These are phyloP conservation scores for Arthrobotrys sphaeroides DNA, from an alignment of 2,329 filamentous ascomycete genomes.

Conservation along the genomic window DNA sequence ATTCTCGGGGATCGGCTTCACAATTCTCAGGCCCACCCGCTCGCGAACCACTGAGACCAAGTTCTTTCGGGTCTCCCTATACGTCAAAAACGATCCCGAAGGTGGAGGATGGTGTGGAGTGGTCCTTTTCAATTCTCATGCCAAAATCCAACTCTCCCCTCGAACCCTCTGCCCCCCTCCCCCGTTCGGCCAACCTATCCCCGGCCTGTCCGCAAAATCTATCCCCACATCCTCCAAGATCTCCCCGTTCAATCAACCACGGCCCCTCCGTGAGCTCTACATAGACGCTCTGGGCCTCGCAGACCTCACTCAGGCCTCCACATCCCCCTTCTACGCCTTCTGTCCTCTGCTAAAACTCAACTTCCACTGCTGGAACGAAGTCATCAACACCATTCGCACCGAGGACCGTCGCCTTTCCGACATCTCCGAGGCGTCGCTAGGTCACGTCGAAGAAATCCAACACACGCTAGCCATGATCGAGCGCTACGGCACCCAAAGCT, in stretches of 20 bases:
- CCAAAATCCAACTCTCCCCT: constrained; percentile 54
- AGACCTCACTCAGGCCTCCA: constrained; percentile 44
- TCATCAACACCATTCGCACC: constrained; percentile 58
- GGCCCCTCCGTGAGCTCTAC: constrained; percentile 58
- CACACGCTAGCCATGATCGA: constrained; percentile 56
- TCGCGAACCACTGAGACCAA: constrained; percentile 56
- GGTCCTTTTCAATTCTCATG: constrained; percentile 56
- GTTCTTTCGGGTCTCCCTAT: constrained; percentile 57
- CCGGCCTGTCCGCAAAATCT: constrained; percentile 17
- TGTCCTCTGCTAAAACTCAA: constrained; percentile 57
- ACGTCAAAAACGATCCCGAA: constrained; percentile 55
- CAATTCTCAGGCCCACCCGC: constrained; percentile 52
- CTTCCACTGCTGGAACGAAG: constrained; percentile 57
- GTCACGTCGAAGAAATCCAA: constrained; percentile 58
- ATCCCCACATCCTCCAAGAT: not conserved
- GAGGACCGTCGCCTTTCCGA: constrained; percentile 57
- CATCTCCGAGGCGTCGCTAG: constrained; percentile 58
- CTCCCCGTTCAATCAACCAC: constrained; percentile 27
- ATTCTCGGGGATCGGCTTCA: constrained; percentile 56
- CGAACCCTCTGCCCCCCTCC: constrained; percentile 56
- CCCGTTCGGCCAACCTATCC: constrained; percentile 53
- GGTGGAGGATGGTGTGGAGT: constrained; percentile 58
- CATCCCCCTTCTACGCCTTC: constrained; percentile 56
- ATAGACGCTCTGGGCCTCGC: constrained; percentile 56
- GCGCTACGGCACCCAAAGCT: constrained; percentile 56